Evolutionary conservation across 1,284 basidiomycete species (phyloP).

Genomic region (Fomes fomentarius): DNA sequence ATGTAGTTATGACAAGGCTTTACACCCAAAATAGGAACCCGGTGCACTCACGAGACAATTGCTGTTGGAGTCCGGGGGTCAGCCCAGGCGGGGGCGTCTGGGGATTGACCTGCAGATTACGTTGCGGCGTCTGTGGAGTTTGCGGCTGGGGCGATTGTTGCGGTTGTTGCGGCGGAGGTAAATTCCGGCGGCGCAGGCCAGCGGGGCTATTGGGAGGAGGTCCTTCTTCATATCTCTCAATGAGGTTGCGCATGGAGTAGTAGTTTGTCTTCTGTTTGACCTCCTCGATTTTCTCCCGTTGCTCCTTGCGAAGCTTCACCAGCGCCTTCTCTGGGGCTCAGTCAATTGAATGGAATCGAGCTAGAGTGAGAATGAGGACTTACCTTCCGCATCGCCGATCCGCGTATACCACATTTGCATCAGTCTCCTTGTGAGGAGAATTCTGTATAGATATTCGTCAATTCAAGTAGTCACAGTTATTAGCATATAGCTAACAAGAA

Average conservation of each 20-base stretch:
- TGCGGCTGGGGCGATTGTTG: constrained; percentile 13
- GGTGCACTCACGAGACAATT: constrained; percentile 48
- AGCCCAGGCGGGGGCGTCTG: constrained; percentile 28
- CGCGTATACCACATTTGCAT: constrained; percentile 88
- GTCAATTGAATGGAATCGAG: not conserved
- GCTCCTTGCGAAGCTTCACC: constrained; percentile 75
- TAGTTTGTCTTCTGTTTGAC: constrained; percentile 98
- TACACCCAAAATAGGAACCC: no score
- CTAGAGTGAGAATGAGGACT: not conserved
- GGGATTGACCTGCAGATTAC: constrained; percentile 17
- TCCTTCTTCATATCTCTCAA: constrained; percentile 88
- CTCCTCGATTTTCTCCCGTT: constrained; percentile 90
- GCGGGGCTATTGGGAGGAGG: constrained; percentile 32
- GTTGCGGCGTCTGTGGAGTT: constrained; percentile 32
- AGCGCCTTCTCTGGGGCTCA: constrained; percentile 82
- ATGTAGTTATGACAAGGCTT: no score
- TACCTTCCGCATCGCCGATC: constrained; percentile 87
- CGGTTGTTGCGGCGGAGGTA: constrained; percentile 13
- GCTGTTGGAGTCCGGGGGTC: constrained; percentile 35
- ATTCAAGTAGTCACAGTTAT: not conserved
- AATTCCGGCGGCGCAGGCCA: constrained; percentile 35
- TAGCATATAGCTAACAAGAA: not conserved
- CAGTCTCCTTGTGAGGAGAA: constrained; percentile 82
- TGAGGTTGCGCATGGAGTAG: constrained; percentile 86
- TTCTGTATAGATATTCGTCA: no score